Evolutionary conservation across 129 eudicot genomes (phyloP).

Genomic region (Oenanthe sinensis): DNA sequence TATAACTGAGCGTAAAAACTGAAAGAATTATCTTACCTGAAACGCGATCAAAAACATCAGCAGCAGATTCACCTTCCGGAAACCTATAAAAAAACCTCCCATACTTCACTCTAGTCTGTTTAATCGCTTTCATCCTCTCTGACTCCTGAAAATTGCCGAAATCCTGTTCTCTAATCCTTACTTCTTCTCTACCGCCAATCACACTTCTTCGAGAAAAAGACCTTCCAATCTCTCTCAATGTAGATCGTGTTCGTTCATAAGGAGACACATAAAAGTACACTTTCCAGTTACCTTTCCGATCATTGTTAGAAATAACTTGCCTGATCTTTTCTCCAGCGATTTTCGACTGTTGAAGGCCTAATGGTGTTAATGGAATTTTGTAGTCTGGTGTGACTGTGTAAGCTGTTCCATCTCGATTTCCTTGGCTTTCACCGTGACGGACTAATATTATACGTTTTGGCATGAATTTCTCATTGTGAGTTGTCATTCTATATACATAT

Average conservation of each 20-base stretch:
- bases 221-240: slow-evolving; percentile 68
- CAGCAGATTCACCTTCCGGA: slow-evolving; percentile 90
- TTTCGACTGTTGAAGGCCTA: slow-evolving; percentile 46
- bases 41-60: slow-evolving; percentile 84
- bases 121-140: slow-evolving; percentile 53
- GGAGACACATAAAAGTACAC: slow-evolving; percentile 82
- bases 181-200: slow-evolving; percentile 79
- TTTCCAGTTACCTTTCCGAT: slow-evolving; percentile 26
- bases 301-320: slow-evolving; percentile 27
- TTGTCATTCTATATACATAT: not conserved
- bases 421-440: slow-evolving; percentile 81
- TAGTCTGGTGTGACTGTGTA: slow-evolving; percentile 65
- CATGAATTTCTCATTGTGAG: slow-evolving; percentile 22
- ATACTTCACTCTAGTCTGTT: slow-evolving; percentile 56
- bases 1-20: not conserved
- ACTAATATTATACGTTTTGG: slow-evolving; percentile 69
- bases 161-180: slow-evolving; percentile 81
- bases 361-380: slow-evolving; percentile 53
- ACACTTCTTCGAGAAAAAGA: slow-evolving; percentile 47
- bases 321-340: slow-evolving; percentile 50
- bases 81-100: slow-evolving; percentile 80
- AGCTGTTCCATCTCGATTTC: slow-evolving; percentile 47
- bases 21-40: slow-evolving; percentile 40
- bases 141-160: slow-evolving; percentile 84
- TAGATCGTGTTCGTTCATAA: slow-evolving; percentile 59